These are phyloP conservation scores for Colletotrichum sp. DNA, from an alignment of 2,329 filamentous ascomycete genomes.

Conservation along the genomic window DNA sequence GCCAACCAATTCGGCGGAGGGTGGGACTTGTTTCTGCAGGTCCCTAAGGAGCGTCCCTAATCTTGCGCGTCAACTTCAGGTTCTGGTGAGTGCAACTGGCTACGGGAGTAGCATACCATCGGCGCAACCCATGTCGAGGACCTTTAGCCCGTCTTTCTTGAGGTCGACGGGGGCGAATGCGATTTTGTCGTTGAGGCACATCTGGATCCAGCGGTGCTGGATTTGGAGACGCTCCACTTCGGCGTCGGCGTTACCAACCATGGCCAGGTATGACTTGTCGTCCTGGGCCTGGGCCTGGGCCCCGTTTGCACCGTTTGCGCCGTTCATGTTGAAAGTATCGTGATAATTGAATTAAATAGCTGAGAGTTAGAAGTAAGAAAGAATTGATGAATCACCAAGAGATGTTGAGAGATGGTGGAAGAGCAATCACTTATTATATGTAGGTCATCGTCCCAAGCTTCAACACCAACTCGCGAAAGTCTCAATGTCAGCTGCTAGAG, in stretches of 20 bases:
- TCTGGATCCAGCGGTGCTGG: constrained; percentile 19
- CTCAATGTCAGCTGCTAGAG: neutral
- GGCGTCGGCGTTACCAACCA: constrained; percentile 6
- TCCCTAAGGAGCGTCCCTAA: constrained; percentile 19
- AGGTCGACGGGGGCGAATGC: constrained; percentile 19
- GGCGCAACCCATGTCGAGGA: constrained; percentile 22
- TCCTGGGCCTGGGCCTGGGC: neutral
- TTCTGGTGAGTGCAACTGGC: neutral
- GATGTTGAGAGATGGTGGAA: neutral
- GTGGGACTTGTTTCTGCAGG: constrained; percentile 18
- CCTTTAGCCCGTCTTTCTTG: neutral
- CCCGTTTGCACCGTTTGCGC: neutral
- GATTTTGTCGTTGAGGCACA: constrained; percentile 6
- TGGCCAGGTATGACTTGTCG: neutral
- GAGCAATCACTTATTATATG: neutral
- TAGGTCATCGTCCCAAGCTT: neutral
- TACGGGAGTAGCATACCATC: constrained; percentile 7
- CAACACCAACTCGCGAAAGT: neutral
- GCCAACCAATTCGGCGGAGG: constrained; percentile 19
- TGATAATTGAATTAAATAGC: neutral
- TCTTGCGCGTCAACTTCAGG: neutral
- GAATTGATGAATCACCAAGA: no score
- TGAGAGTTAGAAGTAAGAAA: neutral
- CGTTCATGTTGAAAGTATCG: neutral
- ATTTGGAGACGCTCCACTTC: constrained; percentile 22